Base-by-base conservation (phyloP, 768 basidiomycete species). In the Paxillus ammoniavirescens region DNA sequence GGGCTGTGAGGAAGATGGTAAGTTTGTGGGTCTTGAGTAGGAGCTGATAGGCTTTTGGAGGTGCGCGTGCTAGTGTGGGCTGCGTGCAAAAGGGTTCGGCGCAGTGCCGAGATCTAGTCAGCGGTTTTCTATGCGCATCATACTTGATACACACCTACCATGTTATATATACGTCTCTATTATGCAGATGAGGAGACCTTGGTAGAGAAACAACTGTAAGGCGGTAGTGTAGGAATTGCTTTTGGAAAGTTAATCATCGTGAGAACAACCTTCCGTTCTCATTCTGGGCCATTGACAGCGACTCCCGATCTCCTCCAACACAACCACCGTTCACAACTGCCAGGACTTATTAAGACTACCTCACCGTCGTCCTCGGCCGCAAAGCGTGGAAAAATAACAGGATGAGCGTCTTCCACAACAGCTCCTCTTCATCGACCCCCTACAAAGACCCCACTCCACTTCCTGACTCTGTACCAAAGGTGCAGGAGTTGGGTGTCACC, bases 401-500 rank as follows among this genome's bases (percentile, higher is more conserved):
- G 42, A 86, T 85, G 81, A 80, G 75, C 68, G 70, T 76, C 41
- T 79, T 75, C 61, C 78, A 77, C 59, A 70, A 75, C 59, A 79
- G 81, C 58, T 71, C 79, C 48, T 69, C 75, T 54, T 68, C 78
- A 15, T 68, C 71, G 38, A 72, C 73, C 58, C 80, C 80, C 21
- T 85, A 82, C 71, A 77, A 76, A 42, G 86, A 90, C 50, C 80
- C 81, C 0, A 81, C 87, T 3, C 85, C 88, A 2, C 77, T 86
- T 54, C 86, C 89, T 0, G 73, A 75, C 31, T 67, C 81, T 56
- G 60, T 87, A 15, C 93, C 95, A 33, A 85, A 83, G 65, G 91
- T 98, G 36, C 78, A 83, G 55, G 97, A 99, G 73, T 73, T 99
- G 42, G 96, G 95, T 40, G 80, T 77, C 42, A 93, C 93, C 1